phyloP scores from a whole-genome alignment of 164 flowering plant genomes.

The Magnolia sinica region DNA sequence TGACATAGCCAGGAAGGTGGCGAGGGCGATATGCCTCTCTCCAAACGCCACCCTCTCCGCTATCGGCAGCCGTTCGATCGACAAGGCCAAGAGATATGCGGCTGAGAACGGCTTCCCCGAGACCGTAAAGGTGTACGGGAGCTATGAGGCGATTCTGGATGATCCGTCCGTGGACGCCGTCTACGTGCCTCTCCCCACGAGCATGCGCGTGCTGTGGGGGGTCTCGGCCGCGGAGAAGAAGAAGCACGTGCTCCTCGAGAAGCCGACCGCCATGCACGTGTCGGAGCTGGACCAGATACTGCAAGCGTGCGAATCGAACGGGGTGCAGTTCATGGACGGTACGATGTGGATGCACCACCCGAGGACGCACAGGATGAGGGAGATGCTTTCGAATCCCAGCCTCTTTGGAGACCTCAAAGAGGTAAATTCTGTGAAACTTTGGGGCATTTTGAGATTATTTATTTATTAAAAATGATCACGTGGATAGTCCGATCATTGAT shows the following conservation, averaged over 20 bases:
- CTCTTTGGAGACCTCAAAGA: conserved; percentile 50
- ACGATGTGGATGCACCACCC: conserved; percentile 88
- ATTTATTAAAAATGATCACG: too few species aligned
- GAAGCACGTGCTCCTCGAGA: conserved; percentile 71
- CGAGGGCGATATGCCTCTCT: conserved; percentile 50
- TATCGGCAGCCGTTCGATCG: conserved; percentile 59
- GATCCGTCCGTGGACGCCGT: conserved; percentile 66
- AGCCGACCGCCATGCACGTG: conserved; percentile 58
- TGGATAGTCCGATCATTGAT: too few species aligned
- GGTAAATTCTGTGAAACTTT: conserved; percentile 17
- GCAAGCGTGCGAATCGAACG: conserved; percentile 50
- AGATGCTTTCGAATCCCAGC: conserved; percentile 37
- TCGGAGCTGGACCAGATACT: conserved; percentile 39
- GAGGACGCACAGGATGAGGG: conserved; percentile 53
- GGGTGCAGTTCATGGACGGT: conserved; percentile 77
- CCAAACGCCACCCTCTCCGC: conserved; percentile 49
- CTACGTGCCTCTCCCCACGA: conserved; percentile 65
- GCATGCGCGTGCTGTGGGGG: conserved; percentile 58
- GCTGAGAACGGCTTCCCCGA: conserved; percentile 44
- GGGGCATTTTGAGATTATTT: background rate
- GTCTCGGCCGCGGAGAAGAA: conserved; percentile 48
- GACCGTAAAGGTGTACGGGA: conserved; percentile 47
- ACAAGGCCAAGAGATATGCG: conserved; percentile 51
- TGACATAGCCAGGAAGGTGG: conserved; percentile 52
- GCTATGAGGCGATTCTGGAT: conserved; percentile 57